Percentiles rank a stretch among this genome's conserved stretches.
Evolutionary conservation across 345 rosid genomes (phyloP).

Genomic region (Atalantia buxifolia): DNA sequence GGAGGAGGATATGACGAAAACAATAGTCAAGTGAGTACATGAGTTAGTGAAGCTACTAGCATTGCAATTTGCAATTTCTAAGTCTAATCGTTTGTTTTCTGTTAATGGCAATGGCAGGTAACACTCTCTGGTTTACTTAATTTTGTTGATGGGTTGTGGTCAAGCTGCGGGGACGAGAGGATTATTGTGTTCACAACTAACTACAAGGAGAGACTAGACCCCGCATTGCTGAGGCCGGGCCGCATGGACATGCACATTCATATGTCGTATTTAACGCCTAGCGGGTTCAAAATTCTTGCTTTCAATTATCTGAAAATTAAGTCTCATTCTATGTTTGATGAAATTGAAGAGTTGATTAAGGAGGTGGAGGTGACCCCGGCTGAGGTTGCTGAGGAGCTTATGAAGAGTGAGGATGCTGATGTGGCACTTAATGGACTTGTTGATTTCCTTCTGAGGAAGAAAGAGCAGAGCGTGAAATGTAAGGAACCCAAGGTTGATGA

Average conservation of each 20-base stretch:
- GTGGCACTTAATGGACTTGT: conserved; percentile 27
- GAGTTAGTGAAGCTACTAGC: background rate
- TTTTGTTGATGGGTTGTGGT: conserved; percentile 27
- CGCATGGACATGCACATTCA: conserved; percentile 45
- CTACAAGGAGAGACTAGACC: conserved; percentile 25
- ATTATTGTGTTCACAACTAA: conserved; percentile 27
- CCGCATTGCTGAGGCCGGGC: conserved; percentile 23
- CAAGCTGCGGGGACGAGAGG: conserved; percentile 22
- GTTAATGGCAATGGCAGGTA: background rate
- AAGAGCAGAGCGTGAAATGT: background rate
- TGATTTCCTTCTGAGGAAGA: conserved; percentile 26
- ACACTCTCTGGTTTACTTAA: conserved; percentile 24
- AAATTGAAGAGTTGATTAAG: conserved; percentile 35
- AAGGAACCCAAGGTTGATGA: background rate
- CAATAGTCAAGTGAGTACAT: background rate
- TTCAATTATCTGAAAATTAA: conserved; percentile 33
- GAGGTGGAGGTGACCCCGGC: conserved; percentile 41
- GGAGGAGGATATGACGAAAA: background rate
- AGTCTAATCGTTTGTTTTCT: background rate
- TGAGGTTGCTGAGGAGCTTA: conserved; percentile 44
- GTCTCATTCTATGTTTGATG: conserved; percentile 24
- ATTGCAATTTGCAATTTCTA: background rate
- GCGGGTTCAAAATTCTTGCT: conserved; percentile 43
- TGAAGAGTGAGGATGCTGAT: conserved; percentile 44
- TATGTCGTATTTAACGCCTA: conserved; percentile 36